Evolutionary conservation across 2,329 filamentous ascomycete species (phyloP).

Genomic region (Ramularia collo-cygni): DNA sequence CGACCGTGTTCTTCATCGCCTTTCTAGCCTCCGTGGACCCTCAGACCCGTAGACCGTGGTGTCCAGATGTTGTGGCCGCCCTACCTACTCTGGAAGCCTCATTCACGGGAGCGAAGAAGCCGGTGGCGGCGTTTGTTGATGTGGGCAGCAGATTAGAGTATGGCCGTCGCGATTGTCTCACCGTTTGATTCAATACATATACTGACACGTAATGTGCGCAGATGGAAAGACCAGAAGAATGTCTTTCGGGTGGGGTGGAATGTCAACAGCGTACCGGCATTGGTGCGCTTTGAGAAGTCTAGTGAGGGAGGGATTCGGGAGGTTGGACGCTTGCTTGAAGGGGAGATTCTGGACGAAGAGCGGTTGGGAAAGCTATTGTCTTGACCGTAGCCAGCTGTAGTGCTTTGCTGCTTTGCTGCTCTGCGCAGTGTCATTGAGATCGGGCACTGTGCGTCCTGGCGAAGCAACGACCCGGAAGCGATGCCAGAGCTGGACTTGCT

Average conservation of each 20-base stretch:
- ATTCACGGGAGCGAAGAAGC: slow-evolving; percentile 9
- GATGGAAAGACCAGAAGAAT: slow-evolving; percentile 15
- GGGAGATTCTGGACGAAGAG: slow-evolving; percentile 15
- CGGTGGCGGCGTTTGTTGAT: slow-evolving; percentile 14
- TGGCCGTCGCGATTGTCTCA: neutral
- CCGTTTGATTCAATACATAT: too few relatives aligned
- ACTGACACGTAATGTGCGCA: neutral
- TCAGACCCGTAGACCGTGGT: slow-evolving; percentile 13
- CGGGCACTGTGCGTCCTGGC: too few relatives aligned
- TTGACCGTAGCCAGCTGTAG: too few relatives aligned
- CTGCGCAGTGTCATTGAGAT: too few relatives aligned
- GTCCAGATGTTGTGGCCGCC: slow-evolving; percentile 16
- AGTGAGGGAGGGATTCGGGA: slow-evolving; percentile 7
- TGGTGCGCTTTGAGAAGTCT: slow-evolving; percentile 11
- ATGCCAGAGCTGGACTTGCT: too few relatives aligned
- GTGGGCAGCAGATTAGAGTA: slow-evolving; percentile 18
- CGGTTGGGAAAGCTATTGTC: too few relatives aligned
- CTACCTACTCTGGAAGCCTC: slow-evolving; percentile 12
- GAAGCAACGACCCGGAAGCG: too few relatives aligned
- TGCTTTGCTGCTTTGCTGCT: too few relatives aligned
- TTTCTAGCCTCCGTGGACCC: slow-evolving; percentile 17
- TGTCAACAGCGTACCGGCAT: slow-evolving; percentile 13
- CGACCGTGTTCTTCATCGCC: slow-evolving; percentile 13
- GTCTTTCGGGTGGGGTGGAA: slow-evolving; percentile 8
- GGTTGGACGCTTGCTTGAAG: slow-evolving; percentile 14